Evolutionary conservation across 345 rosid genomes (phyloP).

Genomic region (Raphanus raphanistrum): DNA sequence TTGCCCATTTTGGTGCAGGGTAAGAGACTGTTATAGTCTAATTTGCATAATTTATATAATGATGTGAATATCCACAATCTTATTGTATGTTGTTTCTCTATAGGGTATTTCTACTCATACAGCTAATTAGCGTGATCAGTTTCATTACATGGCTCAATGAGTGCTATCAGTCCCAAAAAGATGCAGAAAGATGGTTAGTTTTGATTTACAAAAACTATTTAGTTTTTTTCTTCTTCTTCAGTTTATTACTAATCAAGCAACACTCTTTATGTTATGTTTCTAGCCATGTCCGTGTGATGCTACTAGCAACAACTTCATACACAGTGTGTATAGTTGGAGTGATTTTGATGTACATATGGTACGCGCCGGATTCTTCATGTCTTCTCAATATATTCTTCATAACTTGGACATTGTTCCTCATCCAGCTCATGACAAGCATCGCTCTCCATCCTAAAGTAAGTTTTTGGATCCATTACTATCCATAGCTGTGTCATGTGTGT

Average conservation of each 20-base stretch:
- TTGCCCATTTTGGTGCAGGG: constrained; percentile 99
- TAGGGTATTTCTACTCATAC: constrained; percentile 94
- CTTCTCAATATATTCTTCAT: constrained; percentile 91
- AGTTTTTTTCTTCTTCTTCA: not conserved
- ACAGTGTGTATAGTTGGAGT: constrained; percentile 74
- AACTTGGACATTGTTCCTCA: constrained; percentile 88
- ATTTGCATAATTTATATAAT: constrained; percentile 18
- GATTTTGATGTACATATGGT: constrained; percentile 95
- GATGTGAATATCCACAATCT: constrained; percentile 22
- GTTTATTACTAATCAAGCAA: constrained; percentile 17
- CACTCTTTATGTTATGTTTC: constrained; percentile 29
- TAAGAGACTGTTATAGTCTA: constrained; percentile 39
- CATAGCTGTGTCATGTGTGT: not conserved
- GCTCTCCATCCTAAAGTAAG: constrained; percentile 86
- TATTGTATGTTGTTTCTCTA: constrained; percentile 27
- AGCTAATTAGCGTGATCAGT: constrained; percentile 85
- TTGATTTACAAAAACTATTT: not conserved
- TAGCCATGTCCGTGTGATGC: constrained; percentile 78
- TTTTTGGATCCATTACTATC: constrained; percentile 2
- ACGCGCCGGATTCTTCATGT: constrained; percentile 79
- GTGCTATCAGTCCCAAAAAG: constrained; percentile 63
- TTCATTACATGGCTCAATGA: constrained; percentile 84
- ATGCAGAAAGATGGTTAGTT: constrained; percentile 73
- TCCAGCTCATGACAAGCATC: constrained; percentile 91
- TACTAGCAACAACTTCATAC: constrained; percentile 67